Percentiles rank a stretch among this genome's conserved stretches.
phyloP scores from a whole-genome alignment of 2,329 filamentous ascomycete species.

The Trichophyton mentagrophytes region DNA sequence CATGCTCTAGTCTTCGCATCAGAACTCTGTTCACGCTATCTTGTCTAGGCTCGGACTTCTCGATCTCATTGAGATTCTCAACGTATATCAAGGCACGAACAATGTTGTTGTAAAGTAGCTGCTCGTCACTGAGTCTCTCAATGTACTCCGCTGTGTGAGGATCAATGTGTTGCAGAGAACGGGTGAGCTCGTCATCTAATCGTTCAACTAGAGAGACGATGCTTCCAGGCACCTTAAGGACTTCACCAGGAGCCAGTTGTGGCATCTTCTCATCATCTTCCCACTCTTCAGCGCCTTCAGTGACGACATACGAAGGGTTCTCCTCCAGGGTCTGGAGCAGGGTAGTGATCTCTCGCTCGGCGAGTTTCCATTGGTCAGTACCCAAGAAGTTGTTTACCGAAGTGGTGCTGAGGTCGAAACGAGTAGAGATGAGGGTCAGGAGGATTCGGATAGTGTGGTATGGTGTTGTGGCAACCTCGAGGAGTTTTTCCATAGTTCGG shows the following conservation, averaged over 20 bases:
- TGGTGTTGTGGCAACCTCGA: slow-evolving; percentile 75
- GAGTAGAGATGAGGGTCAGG: slow-evolving; percentile 77
- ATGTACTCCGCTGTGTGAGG: slow-evolving; percentile 98
- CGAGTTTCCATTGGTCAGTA: slow-evolving; percentile 91
- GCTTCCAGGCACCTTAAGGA: slow-evolving; percentile 84
- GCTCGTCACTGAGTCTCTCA: slow-evolving; percentile 84
- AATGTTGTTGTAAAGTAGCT: slow-evolving; percentile 79
- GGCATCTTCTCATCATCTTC: slow-evolving; percentile 96
- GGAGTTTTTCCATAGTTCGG: slow-evolving; percentile 89
- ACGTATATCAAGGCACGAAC: slow-evolving; percentile 81
- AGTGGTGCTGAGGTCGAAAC: slow-evolving; percentile 82
- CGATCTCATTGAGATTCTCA: slow-evolving; percentile 56
- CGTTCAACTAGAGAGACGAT: slow-evolving; percentile 89
- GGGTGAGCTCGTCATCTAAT: slow-evolving; percentile 90
- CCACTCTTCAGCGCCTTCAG: slow-evolving; percentile 94
- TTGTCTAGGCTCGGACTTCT: slow-evolving; percentile 59
- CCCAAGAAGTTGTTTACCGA: slow-evolving; percentile 66
- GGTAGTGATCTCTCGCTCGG: slow-evolving; percentile 69
- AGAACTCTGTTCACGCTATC: slow-evolving; percentile 85
- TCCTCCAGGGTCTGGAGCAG: slow-evolving; percentile 68
- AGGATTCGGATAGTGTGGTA: slow-evolving; percentile 93
- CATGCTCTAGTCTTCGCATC: slow-evolving; percentile 87
- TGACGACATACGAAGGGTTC: slow-evolving; percentile 68
- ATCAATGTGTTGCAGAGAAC: slow-evolving; percentile 94
- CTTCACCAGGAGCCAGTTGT: slow-evolving; percentile 56